phyloP scores from a whole-genome alignment of 306 rosid species.

The Datisca glomerata region DNA sequence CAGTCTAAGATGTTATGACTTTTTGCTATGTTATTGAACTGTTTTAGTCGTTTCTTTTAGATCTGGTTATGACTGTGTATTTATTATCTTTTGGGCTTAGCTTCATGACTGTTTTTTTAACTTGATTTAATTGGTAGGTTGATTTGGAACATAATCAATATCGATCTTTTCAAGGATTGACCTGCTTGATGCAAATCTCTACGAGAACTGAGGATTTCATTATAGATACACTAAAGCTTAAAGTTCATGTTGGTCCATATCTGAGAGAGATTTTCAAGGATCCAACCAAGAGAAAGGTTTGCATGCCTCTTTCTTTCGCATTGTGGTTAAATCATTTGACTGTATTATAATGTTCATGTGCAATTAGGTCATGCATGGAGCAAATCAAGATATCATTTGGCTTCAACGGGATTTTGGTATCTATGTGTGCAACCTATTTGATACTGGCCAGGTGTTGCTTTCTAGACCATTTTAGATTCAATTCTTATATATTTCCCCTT shows the following conservation, averaged over 20 bases:
- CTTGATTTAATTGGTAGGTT: conserved; percentile 32
- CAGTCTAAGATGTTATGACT: not conserved
- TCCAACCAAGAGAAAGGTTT: conserved; percentile 81
- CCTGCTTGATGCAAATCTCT: conserved; percentile 95
- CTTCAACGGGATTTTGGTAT: conserved; percentile 97
- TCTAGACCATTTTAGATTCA: not conserved
- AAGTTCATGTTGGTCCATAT: conserved; percentile 76
- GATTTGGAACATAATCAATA: conserved; percentile 96
- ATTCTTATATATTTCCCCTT: no score
- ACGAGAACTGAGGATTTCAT: conserved; percentile 87
- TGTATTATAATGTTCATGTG: conserved; percentile 19
- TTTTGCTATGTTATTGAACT: not conserved
- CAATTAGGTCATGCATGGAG: conserved; percentile 94
- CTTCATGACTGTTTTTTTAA: not conserved
- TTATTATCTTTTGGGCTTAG: not conserved
- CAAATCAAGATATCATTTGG: conserved; percentile 86
- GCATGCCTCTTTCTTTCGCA: not conserved
- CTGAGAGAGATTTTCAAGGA: conserved; percentile 88
- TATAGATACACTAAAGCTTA: conserved; percentile 83
- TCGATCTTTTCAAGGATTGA: conserved; percentile 93
- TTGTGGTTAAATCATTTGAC: not conserved
- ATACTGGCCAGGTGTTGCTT: conserved; percentile 81
- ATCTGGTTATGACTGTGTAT: not conserved
- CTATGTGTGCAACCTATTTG: conserved; percentile 83
- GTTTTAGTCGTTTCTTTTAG: not conserved